Conservation (phyloP, 2,329 filamentous ascomycete species). For the Teratosphaeria pseudoeucalypti region DNA sequence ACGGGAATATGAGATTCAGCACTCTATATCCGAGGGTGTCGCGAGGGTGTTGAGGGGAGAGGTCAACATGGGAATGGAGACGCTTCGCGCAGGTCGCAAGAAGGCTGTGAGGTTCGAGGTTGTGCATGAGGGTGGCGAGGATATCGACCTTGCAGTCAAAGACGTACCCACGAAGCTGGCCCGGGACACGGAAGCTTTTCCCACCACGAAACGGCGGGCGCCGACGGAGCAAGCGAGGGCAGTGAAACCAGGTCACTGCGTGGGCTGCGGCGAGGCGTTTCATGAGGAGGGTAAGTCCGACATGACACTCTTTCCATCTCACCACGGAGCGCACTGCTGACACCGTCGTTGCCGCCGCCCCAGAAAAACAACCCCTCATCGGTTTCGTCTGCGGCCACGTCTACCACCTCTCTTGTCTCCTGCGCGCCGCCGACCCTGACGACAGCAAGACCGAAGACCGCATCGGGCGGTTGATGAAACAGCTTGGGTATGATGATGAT, state of each 20-base stretch:
- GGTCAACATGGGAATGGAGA: conserved; percentile 73
- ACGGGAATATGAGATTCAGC: conserved; percentile 90
- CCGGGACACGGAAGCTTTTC: conserved; percentile 13
- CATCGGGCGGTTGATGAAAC: conserved; percentile 24
- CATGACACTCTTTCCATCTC: background rate
- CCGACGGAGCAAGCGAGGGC: conserved; percentile 10
- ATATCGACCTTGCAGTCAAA: conserved; percentile 24
- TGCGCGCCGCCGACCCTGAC: conserved; percentile 30
- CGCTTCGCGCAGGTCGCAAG: conserved; percentile 66
- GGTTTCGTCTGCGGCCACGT: conserved; percentile 76
- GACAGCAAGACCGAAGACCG: conserved; percentile 27
- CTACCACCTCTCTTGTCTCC: conserved; percentile 64
- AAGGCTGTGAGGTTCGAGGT: conserved; percentile 86
- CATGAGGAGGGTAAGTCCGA: conserved; percentile 25
- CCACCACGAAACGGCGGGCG: conserved; percentile 11
- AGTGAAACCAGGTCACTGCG: conserved; percentile 28
- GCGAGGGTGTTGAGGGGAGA: conserved; percentile 79
- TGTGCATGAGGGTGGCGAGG: conserved; percentile 22
- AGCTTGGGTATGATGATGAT: conserved; percentile 28
- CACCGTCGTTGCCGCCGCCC: background rate
- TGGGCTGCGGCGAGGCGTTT: conserved; percentile 29
- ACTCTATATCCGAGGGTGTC: conserved; percentile 82
- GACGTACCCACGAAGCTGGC: conserved; percentile 19
- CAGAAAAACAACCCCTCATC: conserved; percentile 60
- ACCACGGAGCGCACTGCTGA: background rate